Base-by-base conservation (phyloP, 2,329 filamentous ascomycete species). In the Cadophora gregata region DNA sequence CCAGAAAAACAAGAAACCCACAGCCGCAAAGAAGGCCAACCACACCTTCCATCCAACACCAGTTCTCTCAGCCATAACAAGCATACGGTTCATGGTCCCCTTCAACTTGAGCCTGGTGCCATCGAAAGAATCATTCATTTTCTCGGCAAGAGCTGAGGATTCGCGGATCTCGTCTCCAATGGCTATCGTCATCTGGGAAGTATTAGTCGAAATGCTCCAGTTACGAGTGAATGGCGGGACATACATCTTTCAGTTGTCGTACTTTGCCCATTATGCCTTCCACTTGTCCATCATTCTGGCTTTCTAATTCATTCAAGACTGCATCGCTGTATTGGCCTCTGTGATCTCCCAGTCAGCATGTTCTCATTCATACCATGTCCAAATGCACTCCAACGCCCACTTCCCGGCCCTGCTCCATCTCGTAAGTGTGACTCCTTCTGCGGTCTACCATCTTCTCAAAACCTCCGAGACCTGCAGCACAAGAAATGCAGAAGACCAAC, bases 21-120 rank as follows among this genome's bases (percentile, higher is more conserved):
- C 92, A 42, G 89, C 91, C 6, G 88, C 84, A 78, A 99, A 97
- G 80, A 99, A 99, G 51, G 83, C 85, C 61, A 97, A 79, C 96
- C 96, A 99, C 65, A 94, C 91, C 80, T 88, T 95, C 96, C 96
- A 99, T 75, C 93, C 90, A 10, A 99, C 90, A n/a, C 96, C 96
- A 1, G 94, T 97, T 75, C 89, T 86, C 81, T 98, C 88, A 4
- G 96, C 96, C 96, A 99, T 99, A 63, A 95, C 78, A 71, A 98
- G 81, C 96, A 99, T 99, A 67, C 94, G 85, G 78, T 93, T 97
- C 96, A 99, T 98, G 21, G 96, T 98, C 63, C 95, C 93, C 53
- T 90, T 87, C 69, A 99, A 82, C 70, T 92, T 87, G 62, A 93
- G 81, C 38, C 94, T 84, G 62, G 95, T 96, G 74, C 87, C 88